Conservation (phyloP, 352 stramenopile species). For the Peronospora belbahrii region DNA sequence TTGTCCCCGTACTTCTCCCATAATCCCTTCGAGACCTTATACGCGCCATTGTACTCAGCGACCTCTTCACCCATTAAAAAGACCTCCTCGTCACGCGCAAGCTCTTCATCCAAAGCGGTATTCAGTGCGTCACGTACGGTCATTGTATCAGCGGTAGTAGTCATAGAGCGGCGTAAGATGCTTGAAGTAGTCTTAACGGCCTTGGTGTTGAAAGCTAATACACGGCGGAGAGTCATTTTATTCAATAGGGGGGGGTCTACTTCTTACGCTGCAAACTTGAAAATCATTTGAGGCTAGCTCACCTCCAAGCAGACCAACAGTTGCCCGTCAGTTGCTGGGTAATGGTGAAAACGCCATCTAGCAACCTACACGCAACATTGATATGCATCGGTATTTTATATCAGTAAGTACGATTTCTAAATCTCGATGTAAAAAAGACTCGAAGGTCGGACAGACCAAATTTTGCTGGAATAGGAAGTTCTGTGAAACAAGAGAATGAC, state of each 20-base stretch:
- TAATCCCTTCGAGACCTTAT: slow-evolving; percentile 97
- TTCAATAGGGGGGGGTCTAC: slow-evolving; percentile 16
- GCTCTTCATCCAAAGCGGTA: slow-evolving; percentile 98
- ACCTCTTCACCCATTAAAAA: slow-evolving; percentile 98
- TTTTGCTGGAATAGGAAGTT: too few relatives aligned
- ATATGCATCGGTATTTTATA: slow-evolving; percentile 4
- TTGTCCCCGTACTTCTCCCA: slow-evolving; percentile 99
- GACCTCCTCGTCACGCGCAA: slow-evolving; percentile 92
- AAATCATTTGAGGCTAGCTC: slow-evolving; percentile 15
- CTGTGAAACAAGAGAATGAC: too few relatives aligned
- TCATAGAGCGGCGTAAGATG: slow-evolving; percentile 57
- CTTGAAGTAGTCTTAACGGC: slow-evolving; percentile 23
- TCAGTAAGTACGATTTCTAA: slow-evolving; percentile 12
- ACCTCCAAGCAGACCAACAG: slow-evolving; percentile 19
- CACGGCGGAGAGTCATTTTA: slow-evolving; percentile 43
- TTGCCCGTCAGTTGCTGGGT: neutral
- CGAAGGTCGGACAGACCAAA: neutral
- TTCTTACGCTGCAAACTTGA: slow-evolving; percentile 25
- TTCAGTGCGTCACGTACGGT: slow-evolving; percentile 98
- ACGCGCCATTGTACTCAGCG: slow-evolving; percentile 98
- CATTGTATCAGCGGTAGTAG: slow-evolving; percentile 81
- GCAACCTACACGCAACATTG: slow-evolving; percentile 1
- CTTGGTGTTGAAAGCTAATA: slow-evolving; percentile 39
- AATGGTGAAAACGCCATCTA: neutral
- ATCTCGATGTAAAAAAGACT: too few relatives aligned